These are phyloP conservation scores for Pseudozyma sp. DNA, from an alignment of 1,284 basidiomycete genomes.

Conservation along the genomic window DNA sequence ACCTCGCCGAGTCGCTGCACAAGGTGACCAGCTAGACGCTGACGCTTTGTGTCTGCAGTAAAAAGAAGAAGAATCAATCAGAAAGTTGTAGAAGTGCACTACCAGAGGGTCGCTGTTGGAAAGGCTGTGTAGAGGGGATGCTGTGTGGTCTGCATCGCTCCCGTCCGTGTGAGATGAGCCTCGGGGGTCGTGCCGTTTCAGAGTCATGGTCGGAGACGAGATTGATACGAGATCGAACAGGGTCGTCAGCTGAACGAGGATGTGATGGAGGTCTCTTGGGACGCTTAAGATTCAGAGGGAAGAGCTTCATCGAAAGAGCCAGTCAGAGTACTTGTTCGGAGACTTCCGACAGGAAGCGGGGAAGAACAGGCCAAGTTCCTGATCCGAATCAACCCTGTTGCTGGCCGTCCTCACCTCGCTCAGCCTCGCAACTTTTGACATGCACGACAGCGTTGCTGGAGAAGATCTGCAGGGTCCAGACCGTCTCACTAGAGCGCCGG, in stretches of 20 bases:
- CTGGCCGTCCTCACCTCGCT: too few relatives aligned
- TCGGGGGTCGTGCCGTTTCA: too few relatives aligned
- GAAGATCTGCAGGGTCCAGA: constrained; percentile 4
- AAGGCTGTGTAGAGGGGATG: neutral
- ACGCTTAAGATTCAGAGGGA: neutral
- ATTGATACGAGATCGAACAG: neutral
- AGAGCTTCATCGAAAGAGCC: neutral
- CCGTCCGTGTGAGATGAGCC: too few relatives aligned
- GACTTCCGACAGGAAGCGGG: constrained; percentile 3
- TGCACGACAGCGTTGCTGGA: neutral
- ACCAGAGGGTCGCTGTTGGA: neutral
- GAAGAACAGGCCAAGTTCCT: too few relatives aligned
- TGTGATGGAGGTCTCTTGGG: neutral
- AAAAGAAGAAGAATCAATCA: neutral
- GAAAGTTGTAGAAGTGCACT: neutral
- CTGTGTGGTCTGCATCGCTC: too few relatives aligned
- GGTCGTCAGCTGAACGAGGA: neutral
- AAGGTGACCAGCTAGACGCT: constrained; percentile 53
- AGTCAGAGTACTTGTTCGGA: neutral
- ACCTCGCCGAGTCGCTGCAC: constrained; percentile 66
- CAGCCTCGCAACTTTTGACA: neutral
- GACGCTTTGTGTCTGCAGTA: neutral
- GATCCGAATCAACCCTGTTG: too few relatives aligned
- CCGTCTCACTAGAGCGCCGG: neutral
- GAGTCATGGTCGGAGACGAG: too few relatives aligned